Base-by-base conservation (phyloP, 192 early-diverging fungal species). In the Funneliformis geosporum region DNA sequence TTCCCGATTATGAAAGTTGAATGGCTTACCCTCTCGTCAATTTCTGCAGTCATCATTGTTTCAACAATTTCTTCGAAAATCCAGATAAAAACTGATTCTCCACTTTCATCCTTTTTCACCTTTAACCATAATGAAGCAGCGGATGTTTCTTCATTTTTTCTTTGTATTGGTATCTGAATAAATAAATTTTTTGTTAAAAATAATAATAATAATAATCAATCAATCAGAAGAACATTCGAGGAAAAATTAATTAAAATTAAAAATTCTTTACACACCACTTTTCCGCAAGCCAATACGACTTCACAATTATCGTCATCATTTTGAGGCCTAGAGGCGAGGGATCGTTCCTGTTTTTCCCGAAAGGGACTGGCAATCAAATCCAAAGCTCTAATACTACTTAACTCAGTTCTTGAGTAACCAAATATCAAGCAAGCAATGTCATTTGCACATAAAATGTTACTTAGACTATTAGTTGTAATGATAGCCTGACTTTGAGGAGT, bases 71-170 rank as follows among this genome's bases (percentile, higher is more conserved):
- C 88, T 71, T 92, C 89, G 79, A 92, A 89, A 42, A 92, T 87
- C 90, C 90, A 92, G 5, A 92, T 89, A 33, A 86, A 87, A 38
- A 92, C 79, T 2, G 74, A 60, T 33, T 84, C 79, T 5, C 85
- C 89, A 64, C 60, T 33, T 39, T 83, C 78, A 67, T 86, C 85
- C 50, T 55, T 83, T 66, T 88, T 88, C 23, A 84, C 85, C 64
- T 92, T 92, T 39, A 92, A 82, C 91, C 91, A 92, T 11, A 92
- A 79, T 7, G 88, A 88, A 23, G 91, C 91, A 65, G 90, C 86
- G 46, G 88, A 85, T 10, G 81, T 85, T 40, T 85, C 80, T 0
- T 86, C 82, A 74, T 89, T 85, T 28, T 82, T 79, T 76, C 89
- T 90, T 65, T 86, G 75, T 68, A 92, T 90, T 8, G 88, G 84